phyloP scores from a whole-genome alignment of 345 rosid species.

The Populus alba region DNA sequence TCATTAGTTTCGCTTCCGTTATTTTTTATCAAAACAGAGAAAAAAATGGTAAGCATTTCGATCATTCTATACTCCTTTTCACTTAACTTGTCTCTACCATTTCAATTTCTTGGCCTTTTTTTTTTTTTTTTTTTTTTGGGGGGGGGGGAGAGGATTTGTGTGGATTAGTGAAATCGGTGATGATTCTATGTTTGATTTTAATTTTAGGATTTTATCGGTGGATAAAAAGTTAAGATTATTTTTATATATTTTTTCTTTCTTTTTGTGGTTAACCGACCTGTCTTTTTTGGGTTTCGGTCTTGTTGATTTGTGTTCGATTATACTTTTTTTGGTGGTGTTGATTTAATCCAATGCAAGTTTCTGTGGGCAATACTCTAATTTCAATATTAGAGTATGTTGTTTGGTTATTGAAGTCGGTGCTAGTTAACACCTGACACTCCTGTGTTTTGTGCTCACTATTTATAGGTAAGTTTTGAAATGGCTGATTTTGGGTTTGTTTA shows the following conservation, averaged over 20 bases:
- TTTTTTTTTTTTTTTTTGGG: too few species aligned
- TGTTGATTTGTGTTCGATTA: neutral
- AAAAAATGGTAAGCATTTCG: constrained; percentile 34
- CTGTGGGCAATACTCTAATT: neutral
- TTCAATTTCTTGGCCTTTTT: neutral
- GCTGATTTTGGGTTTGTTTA: neutral
- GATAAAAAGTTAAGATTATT: neutral
- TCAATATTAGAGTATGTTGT: neutral
- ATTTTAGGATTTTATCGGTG: too few species aligned
- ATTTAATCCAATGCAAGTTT: neutral
- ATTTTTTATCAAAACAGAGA: constrained; percentile 7
- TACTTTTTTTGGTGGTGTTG: neutral
- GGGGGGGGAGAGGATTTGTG: neutral
- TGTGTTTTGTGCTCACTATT: too few species aligned
- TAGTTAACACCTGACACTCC: neutral
- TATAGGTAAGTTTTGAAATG: neutral
- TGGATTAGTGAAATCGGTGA: neutral
- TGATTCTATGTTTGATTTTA: constrained; percentile 6
- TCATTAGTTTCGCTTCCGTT: constrained; percentile 16
- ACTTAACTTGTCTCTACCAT: neutral
- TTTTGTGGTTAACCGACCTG: constrained; percentile 1
- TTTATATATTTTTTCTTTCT: neutral
- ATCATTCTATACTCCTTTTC: neutral
- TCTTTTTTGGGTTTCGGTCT: neutral
- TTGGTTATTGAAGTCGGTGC: neutral